Evolutionary conservation across 441 rosid species (phyloP).

Genomic region (Pelargonium citronellum): DNA sequence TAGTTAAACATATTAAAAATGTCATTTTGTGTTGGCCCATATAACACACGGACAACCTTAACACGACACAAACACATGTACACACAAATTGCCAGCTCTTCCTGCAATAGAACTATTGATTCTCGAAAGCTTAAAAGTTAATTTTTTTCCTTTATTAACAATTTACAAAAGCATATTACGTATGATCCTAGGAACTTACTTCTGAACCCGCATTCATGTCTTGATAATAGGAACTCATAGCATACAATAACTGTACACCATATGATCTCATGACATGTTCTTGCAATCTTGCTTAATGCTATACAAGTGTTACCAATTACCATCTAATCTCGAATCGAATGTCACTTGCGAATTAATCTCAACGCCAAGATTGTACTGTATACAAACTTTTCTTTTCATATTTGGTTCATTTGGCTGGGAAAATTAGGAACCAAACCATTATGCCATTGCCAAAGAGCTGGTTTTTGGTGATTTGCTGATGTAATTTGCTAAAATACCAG

Average conservation of each 20-base stretch:
- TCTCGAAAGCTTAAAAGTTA: neutral
- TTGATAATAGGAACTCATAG: constrained; percentile 2
- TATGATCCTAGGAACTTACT: neutral
- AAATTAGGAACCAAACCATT: constrained; percentile 17
- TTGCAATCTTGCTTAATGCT: neutral
- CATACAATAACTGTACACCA: neutral
- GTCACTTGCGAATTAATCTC: neutral
- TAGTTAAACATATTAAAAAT: no score
- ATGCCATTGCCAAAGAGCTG: neutral
- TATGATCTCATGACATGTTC: neutral
- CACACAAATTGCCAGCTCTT: no score
- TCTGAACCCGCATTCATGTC: neutral
- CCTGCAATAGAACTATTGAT: neutral
- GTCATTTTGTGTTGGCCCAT: no score
- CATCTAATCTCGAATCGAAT: neutral
- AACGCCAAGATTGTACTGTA: neutral
- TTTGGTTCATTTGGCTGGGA: constrained; percentile 14
- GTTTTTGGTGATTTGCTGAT: constrained; percentile 13
- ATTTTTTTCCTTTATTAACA: no score
- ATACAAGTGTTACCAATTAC: constrained; percentile 6
- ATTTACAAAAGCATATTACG: neutral
- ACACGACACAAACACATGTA: no score
- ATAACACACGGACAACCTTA: no score
- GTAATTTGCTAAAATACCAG: constrained; percentile 2
- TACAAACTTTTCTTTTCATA: neutral